Percentiles rank a stretch among this genome's conserved stretches.
Evolutionary conservation across 805 yeast genomes (phyloP).

Genomic region (Zygotorulaspora danielsina): DNA sequence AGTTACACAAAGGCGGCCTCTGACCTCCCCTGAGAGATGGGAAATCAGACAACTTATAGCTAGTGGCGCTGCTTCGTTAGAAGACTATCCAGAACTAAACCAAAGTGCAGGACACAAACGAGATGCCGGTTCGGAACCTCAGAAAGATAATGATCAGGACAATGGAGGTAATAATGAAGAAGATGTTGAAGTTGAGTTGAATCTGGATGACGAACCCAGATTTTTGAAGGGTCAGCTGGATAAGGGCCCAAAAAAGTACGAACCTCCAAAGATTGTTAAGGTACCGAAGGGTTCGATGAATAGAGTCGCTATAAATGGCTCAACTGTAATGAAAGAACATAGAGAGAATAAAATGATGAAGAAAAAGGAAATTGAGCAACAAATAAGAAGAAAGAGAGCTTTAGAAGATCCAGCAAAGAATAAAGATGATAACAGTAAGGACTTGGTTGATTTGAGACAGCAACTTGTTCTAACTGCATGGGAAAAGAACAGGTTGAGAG

Average conservation of each 20-base stretch:
- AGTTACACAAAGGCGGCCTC: slow-evolving; percentile 38
- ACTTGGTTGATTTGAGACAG: slow-evolving; percentile 20
- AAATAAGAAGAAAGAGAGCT: slow-evolving; percentile 29
- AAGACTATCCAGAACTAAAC: slow-evolving; percentile 63
- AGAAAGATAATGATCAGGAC: slow-evolving; percentile 21
- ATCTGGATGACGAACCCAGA: slow-evolving; percentile 57
- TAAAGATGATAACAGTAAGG: slow-evolving; percentile 10
- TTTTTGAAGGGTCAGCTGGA: slow-evolving; percentile 53
- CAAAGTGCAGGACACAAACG: slow-evolving; percentile 34
- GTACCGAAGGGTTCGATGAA: slow-evolving; percentile 76
- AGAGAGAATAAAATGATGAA: slow-evolving; percentile 55
- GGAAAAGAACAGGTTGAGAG: slow-evolving; percentile 32
- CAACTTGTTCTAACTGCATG: slow-evolving; percentile 31
- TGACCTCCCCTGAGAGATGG: slow-evolving; percentile 88
- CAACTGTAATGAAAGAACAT: slow-evolving; percentile 58
- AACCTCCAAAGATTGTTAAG: slow-evolving; percentile 56
- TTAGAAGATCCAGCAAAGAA: slow-evolving; percentile 34
- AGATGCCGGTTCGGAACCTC: neutral
- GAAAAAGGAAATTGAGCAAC: slow-evolving; percentile 43
- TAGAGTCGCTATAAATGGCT: slow-evolving; percentile 73
- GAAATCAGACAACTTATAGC: slow-evolving; percentile 79
- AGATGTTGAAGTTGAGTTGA: slow-evolving; percentile 70
- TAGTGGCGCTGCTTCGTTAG: slow-evolving; percentile 64
- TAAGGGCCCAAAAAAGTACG: slow-evolving; percentile 33
- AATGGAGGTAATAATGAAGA: slow-evolving; percentile 30